Evolutionary conservation across 164 flowering plant genomes (phyloP), one percentile per base, ranked within the genome.

Genomic region (Magnolia kwangsiensis): DNA sequence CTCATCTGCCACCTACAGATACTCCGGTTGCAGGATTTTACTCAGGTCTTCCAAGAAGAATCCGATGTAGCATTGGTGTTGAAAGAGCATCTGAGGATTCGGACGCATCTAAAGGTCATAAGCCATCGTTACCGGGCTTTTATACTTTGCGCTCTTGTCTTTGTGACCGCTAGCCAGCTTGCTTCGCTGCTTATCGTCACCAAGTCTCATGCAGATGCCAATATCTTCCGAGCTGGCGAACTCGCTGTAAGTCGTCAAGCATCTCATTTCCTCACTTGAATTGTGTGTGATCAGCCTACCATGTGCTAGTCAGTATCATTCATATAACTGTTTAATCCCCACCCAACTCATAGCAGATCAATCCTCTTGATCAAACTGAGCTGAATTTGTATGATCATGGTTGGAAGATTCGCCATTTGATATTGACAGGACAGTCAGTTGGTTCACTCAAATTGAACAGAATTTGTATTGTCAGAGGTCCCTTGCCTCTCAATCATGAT

Each of bases 1-100:
- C 79, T 96, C 76, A 87, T 89, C 76, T 96, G 99, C 80, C 84
- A 87, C 84, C 96, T 96, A 21, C 99, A 96, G 81, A 88, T 96
- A 77, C 90, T 96, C 2, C 87, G 99, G 31, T 83, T 96, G 11
- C 88, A 87, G 64, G 98, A 96, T 78, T 96, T 93, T 50, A 89
- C 93, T 23, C 78, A 77, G 50, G 87, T 91, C 9, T 96, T 96
- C 84, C 90, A 88, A 55, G 84, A 79, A 19, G 94, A 93, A 50
- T 89, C 91, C 1, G 99, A 96, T 16, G 98, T 93, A 11, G 90
- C 73, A 7, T 74, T 88, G 0, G 88, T 96, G 20, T 70, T 93
- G 72, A 80, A 79, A 10, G 99, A 91, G 67, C 99, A 96, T 76
- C 88, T 93, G 7, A 80, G 97, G 75, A 90, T 96, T 78, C 82